Base-by-base conservation (phyloP, 208 protist genomes). In the Porcisia deanei region DNA sequence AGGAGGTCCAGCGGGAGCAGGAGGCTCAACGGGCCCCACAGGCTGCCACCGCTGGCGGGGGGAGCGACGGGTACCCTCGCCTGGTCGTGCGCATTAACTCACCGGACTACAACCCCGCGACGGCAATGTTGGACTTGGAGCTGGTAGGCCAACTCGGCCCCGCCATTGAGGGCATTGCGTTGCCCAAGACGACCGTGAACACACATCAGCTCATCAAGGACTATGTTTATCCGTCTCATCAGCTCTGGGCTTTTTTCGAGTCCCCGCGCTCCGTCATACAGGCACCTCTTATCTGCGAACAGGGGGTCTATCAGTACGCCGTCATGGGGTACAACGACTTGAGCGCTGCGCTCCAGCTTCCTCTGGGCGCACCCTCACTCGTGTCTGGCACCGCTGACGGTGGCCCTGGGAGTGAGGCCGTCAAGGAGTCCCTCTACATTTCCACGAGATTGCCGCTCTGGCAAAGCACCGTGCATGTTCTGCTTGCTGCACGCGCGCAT, bases 171-270 rank as follows among this genome's bases (percentile, higher is more conserved):
- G 94, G 90, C 37, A 78, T 96, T n/a, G 88, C 87, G 14, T 66
- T 97, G 18, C 89, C 94, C 30, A 90, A 91, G 65, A 86, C 91
- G 43, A 91, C 83, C 14, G 43, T 71, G 7, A 58, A 71, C 34
- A 94, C 89, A 34, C 88, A 88, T 73, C 57, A 77, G 25, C 73
- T 90, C 47, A 79, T 95, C 25, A 66, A 83, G 66, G 82, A 89
- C 47, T 91, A 91, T 66, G 65, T 96, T 22, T 89, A 95, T 80
- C 94, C 94, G 12, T 79, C 78, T 34, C 94, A 96, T 75, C 75
- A 76, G 53, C 81, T 97, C 22, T 97, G 94, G 94, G 91, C 88
- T 55, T 89, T 93, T 68, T 96, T 96, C 74, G 90, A 96, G 59
- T 85, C 89, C 0, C 90, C 94, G 0, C 72, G 76, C 43, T 95